phyloP scores from a whole-genome alignment of 176 grass and related monocot genomes.

The Oryza glaberrima region DNA sequence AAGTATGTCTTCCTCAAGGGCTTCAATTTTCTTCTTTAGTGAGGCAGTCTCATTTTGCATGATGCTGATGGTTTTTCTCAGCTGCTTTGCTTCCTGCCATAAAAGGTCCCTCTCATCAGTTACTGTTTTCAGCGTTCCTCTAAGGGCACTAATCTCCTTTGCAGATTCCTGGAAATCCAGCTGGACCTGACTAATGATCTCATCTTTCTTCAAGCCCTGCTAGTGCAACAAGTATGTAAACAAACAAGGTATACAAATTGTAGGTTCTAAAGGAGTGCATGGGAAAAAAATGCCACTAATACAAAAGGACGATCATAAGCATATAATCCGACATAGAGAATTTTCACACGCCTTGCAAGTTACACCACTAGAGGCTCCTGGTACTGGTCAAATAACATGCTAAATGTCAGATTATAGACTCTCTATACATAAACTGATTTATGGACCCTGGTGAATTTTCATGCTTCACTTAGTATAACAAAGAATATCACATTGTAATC shows the following conservation, averaged over 20 bases:
- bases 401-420: too few species aligned
- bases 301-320: not conserved
- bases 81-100: constrained; percentile 64
- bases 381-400: too few species aligned
- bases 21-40: constrained; percentile 70
- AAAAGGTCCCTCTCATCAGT: constrained; percentile 70
- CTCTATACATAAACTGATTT: too few species aligned
- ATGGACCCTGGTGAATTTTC: not conserved
- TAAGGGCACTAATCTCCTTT: constrained; percentile 65
- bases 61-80: constrained; percentile 45
- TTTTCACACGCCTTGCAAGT: not conserved
- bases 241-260: not conserved
- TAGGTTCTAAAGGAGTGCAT: not conserved
- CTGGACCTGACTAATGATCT: constrained; percentile 64
- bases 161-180: constrained; percentile 70
- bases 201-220: constrained; percentile 68
- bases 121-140: constrained; percentile 67
- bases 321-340: not conserved
- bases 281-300: not conserved
- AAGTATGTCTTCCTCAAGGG: constrained; percentile 75
- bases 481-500: not conserved
- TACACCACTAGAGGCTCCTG: not conserved
- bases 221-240: constrained; percentile 24
- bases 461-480: not conserved
- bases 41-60: constrained; percentile 53